Conservation (phyloP, 139 green algal genomes). For the Chlorella sorokiniana region DNA sequence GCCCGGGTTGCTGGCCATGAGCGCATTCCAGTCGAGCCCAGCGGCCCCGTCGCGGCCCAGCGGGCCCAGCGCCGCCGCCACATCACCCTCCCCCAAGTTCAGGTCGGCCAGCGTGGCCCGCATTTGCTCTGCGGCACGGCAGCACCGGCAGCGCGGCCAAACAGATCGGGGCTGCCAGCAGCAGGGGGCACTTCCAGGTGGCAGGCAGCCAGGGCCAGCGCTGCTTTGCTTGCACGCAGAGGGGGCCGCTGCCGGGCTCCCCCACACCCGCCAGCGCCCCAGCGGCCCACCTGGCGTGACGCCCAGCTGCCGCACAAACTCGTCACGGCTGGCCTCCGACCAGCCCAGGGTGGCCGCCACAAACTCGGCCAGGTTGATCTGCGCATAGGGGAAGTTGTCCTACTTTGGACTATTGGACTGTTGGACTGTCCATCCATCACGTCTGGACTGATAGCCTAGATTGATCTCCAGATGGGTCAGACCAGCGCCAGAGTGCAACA, state of each 20-base stretch:
- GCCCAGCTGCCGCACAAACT: background rate
- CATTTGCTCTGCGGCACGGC: no score
- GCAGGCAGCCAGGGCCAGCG: background rate
- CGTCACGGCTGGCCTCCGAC: background rate
- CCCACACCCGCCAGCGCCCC: no score
- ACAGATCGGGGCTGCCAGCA: background rate
- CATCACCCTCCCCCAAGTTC: no score
- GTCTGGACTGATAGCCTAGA: no score
- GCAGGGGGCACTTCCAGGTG: background rate
- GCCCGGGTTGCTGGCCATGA: background rate
- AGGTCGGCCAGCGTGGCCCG: no score
- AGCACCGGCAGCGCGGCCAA: no score
- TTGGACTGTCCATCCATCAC: no score
- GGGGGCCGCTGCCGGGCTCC: background rate
- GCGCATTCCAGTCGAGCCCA: background rate
- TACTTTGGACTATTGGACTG: no score
- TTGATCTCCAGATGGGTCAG: no score
- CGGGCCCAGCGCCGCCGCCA: background rate
- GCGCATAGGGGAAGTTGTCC: background rate
- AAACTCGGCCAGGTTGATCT: slow-evolving; percentile 29
- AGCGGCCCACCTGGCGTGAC: background rate
- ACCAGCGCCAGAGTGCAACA: no score
- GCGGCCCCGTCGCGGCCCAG: background rate
- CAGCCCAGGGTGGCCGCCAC: slow-evolving; percentile 6
- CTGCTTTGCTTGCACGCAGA: background rate